These are phyloP conservation scores for Trypanosoma grayi DNA, from an alignment of 208 protist genomes.

Conservation along the genomic window DNA sequence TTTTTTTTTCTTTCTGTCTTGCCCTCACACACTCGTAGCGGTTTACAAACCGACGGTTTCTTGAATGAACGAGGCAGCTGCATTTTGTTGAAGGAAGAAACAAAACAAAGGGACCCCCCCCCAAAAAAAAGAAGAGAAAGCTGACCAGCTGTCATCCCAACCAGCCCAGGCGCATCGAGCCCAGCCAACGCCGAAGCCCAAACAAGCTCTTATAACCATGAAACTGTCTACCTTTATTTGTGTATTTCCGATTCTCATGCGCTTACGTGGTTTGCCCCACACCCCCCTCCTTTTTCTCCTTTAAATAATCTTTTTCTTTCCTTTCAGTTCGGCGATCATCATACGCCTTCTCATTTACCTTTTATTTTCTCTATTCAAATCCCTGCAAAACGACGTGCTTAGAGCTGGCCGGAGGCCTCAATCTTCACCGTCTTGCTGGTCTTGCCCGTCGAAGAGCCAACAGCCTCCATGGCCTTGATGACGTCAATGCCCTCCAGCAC, in stretches of 20 bases:
- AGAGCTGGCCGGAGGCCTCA: slow-evolving; percentile 63
- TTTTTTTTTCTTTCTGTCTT: slow-evolving; percentile 22
- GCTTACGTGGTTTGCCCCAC: background rate
- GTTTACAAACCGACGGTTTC: slow-evolving; percentile 28
- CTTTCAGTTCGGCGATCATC: background rate
- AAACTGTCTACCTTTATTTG: too few species aligned
- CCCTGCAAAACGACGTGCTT: too few species aligned
- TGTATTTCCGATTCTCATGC: too few species aligned
- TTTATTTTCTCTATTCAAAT: background rate
- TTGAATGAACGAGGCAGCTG: slow-evolving; percentile 9
- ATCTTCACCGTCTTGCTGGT: slow-evolving; percentile 64
- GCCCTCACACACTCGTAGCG: background rate
- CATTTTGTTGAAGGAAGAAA: slow-evolving; percentile 4
- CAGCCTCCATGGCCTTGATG: slow-evolving; percentile 80
- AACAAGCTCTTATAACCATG: too few species aligned
- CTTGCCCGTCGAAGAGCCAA: slow-evolving; percentile 52
- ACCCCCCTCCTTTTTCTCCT: slow-evolving; percentile 1
- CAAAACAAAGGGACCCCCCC: slow-evolving; percentile 12
- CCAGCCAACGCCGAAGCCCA: too few species aligned
- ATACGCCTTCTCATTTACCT: background rate
- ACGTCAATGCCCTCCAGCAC: slow-evolving; percentile 89
- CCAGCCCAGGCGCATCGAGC: too few species aligned
- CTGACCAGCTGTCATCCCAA: too few species aligned
- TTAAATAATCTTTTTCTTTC: background rate
- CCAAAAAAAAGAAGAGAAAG: too few species aligned